Evolutionary conservation across 106 monocot species (phyloP), one percentile per base, ranked within the genome.

Genomic region (Dioscorea zingiberensis): DNA sequence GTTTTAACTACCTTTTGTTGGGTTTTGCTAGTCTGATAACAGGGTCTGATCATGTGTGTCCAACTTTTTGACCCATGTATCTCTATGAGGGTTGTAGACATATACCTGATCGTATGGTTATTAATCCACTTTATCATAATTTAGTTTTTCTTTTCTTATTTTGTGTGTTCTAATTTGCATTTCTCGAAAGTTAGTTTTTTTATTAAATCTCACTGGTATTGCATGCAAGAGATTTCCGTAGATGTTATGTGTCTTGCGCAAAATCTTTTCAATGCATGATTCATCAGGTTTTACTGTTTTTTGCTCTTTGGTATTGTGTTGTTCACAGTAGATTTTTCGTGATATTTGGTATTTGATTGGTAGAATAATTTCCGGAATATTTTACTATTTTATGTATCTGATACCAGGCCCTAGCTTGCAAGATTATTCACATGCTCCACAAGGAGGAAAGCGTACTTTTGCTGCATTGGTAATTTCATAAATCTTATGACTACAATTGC

Each of bases 391-490:
- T 7, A 13, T 45, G 21, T 55, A 58, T 17, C 10, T 61, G 59
- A 51, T 73, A 68, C 19, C 64, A 80, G 69, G 69, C 19, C 74
- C 69, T 27, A 12, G 55, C 0, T 18, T 58, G 15, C 65, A 59
- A 44, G 74, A 70, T 27, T 74, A 80, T 70, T n/a, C 48, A 59
- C 59, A 70, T 61, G 51, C 53, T 4, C 30, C 44, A n/a, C 25
- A 55, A 16, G 73, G 77, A 74, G 70, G 56, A 30, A 83, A 83
- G 56, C 78, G 78, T 0, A 18, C 66, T 45, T 78, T 71, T 51
- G 58, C 70, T 47, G 26, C 65, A 49, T 49, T 71, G 83, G 78
- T 83, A 78, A 71, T 30, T 60, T 64, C 24, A 44, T 19, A 30
- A 14, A 29, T 5, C 32, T n/a, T 12, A 53, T 47, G 1, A 28